These are phyloP conservation scores for Colletotrichum trifolii DNA, from an alignment of 2,329 filamentous ascomycete species.

Conservation along the genomic window DNA sequence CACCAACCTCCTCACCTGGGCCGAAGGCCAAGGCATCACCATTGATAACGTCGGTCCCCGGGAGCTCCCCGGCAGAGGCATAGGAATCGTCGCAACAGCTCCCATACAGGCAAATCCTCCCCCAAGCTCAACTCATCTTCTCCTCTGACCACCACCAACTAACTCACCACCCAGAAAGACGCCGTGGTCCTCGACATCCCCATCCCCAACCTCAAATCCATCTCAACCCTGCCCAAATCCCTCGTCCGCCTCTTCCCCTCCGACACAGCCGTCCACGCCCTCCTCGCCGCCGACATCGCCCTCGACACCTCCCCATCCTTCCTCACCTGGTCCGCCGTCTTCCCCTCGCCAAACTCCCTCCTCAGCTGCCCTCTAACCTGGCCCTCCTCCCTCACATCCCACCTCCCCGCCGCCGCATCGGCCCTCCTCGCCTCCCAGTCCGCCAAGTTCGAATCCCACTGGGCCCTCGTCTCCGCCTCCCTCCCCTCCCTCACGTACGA, in stretches of 20 bases:
- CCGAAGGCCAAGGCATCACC: constrained; percentile 69
- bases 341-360: constrained; percentile 73
- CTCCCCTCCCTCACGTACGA: constrained; percentile 48
- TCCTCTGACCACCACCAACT: not conserved
- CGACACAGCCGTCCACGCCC: constrained; percentile 73
- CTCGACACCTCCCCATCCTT: constrained; percentile 62
- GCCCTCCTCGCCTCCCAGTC: constrained; percentile 65
- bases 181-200: constrained; percentile 75
- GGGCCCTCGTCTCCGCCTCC: constrained; percentile 46
- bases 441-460: constrained; percentile 54
- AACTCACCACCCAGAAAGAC: constrained; percentile 43
- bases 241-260: constrained; percentile 64
- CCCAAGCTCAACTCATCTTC: not conserved
- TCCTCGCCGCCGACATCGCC: constrained; percentile 76
- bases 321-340: constrained; percentile 71
- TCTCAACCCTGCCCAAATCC: constrained; percentile 66
- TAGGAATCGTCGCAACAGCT: constrained; percentile 80
- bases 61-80: constrained; percentile 76
- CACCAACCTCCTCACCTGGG: constrained; percentile 75
- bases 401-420: constrained; percentile 57
- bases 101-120: constrained; percentile 67
- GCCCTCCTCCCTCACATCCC: constrained; percentile 55
- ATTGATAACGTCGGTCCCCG: constrained; percentile 76
- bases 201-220: constrained; percentile 69
- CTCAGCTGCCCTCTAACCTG: constrained; percentile 60